These are phyloP conservation scores for Fusarium nygamai DNA, from an alignment of 2,329 filamentous ascomycete genomes.

Conservation along the genomic window DNA sequence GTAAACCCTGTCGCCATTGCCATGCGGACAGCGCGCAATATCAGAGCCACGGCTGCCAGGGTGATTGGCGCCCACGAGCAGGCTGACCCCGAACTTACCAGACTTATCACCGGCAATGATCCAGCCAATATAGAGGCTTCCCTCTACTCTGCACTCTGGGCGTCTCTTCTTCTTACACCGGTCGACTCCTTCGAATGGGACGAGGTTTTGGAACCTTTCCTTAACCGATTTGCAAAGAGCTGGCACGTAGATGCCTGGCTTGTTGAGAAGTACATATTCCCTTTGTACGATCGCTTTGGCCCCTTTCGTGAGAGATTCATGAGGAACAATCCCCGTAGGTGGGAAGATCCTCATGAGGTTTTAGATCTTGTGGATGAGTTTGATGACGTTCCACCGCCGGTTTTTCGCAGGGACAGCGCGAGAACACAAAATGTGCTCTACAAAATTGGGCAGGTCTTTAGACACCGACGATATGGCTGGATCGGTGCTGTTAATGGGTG, in stretches of 20 bases:
- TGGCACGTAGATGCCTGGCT: slow-evolving; percentile 75
- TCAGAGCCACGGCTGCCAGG: slow-evolving; percentile 71
- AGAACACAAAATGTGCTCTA: slow-evolving; percentile 54
- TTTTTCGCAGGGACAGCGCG: slow-evolving; percentile 45
- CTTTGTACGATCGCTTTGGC: slow-evolving; percentile 64
- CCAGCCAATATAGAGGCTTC: slow-evolving; percentile 63
- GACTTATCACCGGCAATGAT: slow-evolving; percentile 50
- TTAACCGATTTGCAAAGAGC: slow-evolving; percentile 54
- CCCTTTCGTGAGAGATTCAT: slow-evolving; percentile 42
- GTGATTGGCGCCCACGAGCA: slow-evolving; percentile 44
- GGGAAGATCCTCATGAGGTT: slow-evolving; percentile 46
- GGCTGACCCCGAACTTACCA: slow-evolving; percentile 43
- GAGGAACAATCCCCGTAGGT: slow-evolving; percentile 40
- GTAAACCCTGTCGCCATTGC: slow-evolving; percentile 75
- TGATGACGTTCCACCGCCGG: slow-evolving; percentile 54
- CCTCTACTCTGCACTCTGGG: slow-evolving; percentile 80
- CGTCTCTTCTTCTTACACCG: slow-evolving; percentile 66
- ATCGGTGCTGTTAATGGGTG: slow-evolving; percentile 89
- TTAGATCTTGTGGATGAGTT: slow-evolving; percentile 53
- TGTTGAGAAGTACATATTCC: slow-evolving; percentile 71
- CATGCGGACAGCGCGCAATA: slow-evolving; percentile 78
- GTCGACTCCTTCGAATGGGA: slow-evolving; percentile 63
- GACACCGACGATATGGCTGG: slow-evolving; percentile 82
- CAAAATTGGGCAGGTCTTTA: slow-evolving; percentile 84
- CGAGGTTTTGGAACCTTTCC: slow-evolving; percentile 71